Conservation (phyloP, 257 asterid genomes). For the Fraxinus americana region DNA sequence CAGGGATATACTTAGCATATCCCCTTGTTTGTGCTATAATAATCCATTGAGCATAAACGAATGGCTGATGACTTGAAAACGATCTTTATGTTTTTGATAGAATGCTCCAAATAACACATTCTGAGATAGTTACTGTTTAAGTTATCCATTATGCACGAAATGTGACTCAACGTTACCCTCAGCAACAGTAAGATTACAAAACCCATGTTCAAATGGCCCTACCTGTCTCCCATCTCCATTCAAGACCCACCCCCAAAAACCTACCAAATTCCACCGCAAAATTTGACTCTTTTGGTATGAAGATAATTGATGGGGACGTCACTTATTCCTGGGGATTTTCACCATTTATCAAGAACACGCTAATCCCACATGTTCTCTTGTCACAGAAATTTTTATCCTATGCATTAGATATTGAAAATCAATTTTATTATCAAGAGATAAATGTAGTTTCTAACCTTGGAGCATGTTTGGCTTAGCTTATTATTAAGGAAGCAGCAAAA, state of each 20-base stretch:
- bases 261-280: neutral
- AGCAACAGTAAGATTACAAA: neutral
- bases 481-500: too few species aligned
- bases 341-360: too few species aligned
- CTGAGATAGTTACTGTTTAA: slow-evolving; percentile 24
- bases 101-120: neutral
- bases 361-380: too few species aligned
- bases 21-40: neutral
- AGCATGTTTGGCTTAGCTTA: too few species aligned
- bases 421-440: too few species aligned
- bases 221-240: neutral
- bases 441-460: too few species aligned
- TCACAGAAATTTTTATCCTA: too few species aligned
- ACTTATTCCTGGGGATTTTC: too few species aligned
- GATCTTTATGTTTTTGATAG: neutral
- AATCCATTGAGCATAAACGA: too few species aligned
- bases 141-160: neutral
- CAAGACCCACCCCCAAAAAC: neutral
- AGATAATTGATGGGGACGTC: too few species aligned
- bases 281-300: neutral
- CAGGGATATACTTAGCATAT: neutral
- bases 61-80: neutral
- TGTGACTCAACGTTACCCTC: neutral
- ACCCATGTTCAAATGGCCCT: slow-evolving; percentile 19
- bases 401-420: too few species aligned